Conservation (phyloP, 768 basidiomycete genomes). For the Lentinula sp. region DNA sequence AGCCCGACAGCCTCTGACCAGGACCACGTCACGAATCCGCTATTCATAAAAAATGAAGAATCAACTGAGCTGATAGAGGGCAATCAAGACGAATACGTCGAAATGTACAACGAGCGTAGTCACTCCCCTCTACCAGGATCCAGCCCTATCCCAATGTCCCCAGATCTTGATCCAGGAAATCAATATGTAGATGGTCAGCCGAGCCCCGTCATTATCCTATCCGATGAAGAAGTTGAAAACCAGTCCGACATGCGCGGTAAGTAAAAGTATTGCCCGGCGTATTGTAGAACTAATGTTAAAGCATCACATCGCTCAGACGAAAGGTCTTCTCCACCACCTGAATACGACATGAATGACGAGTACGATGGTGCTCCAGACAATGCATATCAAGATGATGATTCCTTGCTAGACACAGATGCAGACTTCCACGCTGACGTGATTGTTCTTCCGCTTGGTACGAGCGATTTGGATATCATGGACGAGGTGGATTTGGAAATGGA, state of each 20-base stretch:
- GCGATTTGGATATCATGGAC: slow-evolving; percentile 15
- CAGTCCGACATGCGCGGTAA: not conserved
- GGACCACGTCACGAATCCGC: not conserved
- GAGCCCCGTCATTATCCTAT: not conserved
- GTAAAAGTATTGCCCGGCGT: not conserved
- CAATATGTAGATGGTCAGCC: not conserved
- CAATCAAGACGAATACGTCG: not conserved
- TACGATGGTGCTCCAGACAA: not conserved
- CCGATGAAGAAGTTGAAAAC: not conserved
- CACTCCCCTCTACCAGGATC: not conserved
- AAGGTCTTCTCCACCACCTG: slow-evolving; percentile 1
- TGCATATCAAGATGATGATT: not conserved
- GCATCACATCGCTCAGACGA: not conserved
- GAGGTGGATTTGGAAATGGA: not conserved
- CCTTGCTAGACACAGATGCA: slow-evolving; percentile 14
- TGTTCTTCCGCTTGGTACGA: slow-evolving; percentile 19
- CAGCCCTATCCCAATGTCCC: not conserved
- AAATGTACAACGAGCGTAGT: not conserved
- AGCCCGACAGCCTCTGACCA: not conserved
- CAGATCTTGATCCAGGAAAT: not conserved
- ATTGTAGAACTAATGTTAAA: not conserved
- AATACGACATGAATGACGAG: not conserved
- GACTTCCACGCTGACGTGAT: slow-evolving; percentile 6
- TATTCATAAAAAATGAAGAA: not conserved
- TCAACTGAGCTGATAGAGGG: not conserved